These are phyloP conservation scores for Coffea humblotiana DNA, from an alignment of 305 asterid species.

Conservation along the genomic window DNA sequence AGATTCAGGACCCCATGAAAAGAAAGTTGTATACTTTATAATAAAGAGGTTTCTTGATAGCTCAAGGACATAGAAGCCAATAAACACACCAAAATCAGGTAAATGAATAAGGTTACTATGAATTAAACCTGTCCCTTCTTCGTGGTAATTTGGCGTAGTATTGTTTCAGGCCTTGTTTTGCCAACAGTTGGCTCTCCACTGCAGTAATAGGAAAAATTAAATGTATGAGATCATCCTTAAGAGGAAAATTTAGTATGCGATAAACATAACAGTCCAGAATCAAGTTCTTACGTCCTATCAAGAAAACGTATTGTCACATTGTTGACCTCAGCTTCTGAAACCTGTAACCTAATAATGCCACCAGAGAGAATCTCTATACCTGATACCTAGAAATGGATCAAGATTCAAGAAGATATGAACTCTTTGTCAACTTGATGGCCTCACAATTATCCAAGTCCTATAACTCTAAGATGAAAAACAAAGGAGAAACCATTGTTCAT, in stretches of 20 bases:
- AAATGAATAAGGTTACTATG: background rate
- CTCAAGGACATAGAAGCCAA: background rate
- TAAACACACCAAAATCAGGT: background rate
- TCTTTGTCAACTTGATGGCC: background rate
- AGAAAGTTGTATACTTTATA: background rate
- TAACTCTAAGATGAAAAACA: background rate
- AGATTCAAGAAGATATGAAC: slow-evolving; percentile 8
- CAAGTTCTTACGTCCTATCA: slow-evolving; percentile 74
- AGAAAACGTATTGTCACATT: slow-evolving; percentile 79
- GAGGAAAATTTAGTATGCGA: background rate
- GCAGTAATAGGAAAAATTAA: slow-evolving; percentile 24
- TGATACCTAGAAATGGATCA: slow-evolving; percentile 62
- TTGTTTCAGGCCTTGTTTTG: slow-evolving; percentile 90
- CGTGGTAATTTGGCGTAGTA: slow-evolving; percentile 92
- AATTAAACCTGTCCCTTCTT: slow-evolving; percentile 86
- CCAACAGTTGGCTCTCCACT: slow-evolving; percentile 93
- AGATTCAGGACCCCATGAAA: background rate
- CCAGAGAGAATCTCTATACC: slow-evolving; percentile 94
- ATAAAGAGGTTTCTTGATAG: background rate
- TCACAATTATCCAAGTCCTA: background rate
- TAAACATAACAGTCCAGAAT: slow-evolving; percentile 17
- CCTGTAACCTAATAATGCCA: slow-evolving; percentile 81
- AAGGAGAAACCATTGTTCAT: background rate
- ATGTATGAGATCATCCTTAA: slow-evolving; percentile 17
- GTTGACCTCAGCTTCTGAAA: slow-evolving; percentile 96